Percentiles rank a stretch among this genome's conserved stretches.
These are phyloP conservation scores for Lycium barbarum DNA, from an alignment of 257 asterid species.

Conservation along the genomic window DNA sequence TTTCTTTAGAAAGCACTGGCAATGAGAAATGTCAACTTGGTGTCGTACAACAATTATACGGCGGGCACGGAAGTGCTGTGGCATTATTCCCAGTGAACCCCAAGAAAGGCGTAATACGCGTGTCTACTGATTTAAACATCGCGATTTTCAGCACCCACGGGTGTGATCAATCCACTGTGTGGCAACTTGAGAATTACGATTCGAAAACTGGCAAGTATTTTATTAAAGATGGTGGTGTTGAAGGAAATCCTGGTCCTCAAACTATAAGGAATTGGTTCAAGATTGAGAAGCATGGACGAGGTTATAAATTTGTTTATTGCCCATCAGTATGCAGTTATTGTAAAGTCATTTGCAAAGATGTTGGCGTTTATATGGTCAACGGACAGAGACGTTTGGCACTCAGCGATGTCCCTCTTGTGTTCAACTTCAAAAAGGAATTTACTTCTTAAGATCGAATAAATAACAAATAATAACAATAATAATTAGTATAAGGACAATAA, in stretches of 20 bases:
- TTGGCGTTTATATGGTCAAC: neutral
- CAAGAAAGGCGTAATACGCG: neutral
- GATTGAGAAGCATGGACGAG: neutral
- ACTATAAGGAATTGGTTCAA: neutral
- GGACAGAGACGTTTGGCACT: neutral
- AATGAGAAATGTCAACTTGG: neutral
- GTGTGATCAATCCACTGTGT: neutral
- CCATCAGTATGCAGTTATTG: neutral
- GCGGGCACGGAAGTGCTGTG: neutral
- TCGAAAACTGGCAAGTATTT: neutral
- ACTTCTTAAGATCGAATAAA: neutral
- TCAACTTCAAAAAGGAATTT: neutral
- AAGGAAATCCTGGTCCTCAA: neutral
- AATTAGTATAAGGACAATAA: neutral
- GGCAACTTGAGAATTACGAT: neutral
- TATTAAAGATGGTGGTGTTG: neutral
- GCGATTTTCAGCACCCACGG: neutral
- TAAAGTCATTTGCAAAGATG: neutral
- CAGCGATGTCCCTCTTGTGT: neutral
- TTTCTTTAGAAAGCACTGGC: neutral
- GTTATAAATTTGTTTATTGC: neutral
- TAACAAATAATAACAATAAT: neutral
- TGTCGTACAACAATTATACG: neutral
- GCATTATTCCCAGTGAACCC: neutral
- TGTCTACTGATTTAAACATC: neutral